These are phyloP conservation scores for Keqinozyma sinolaborantium DNA, from an alignment of 1,139 yeast species.

Conservation along the genomic window DNA sequence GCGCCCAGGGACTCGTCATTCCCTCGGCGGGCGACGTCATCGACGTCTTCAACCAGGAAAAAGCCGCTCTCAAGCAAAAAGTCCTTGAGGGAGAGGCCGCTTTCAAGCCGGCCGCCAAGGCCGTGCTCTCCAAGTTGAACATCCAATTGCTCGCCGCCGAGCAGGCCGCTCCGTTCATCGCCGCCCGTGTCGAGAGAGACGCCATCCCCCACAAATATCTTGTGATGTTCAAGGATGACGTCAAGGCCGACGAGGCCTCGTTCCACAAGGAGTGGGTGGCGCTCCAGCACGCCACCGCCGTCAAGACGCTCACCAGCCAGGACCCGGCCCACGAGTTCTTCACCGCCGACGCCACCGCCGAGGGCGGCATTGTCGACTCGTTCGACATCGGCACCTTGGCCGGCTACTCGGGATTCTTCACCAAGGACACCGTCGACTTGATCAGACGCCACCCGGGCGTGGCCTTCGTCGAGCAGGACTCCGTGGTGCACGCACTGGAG, in stretches of 20 bases:
- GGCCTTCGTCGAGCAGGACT: slow-evolving; percentile 35
- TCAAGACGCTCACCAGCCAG: slow-evolving; percentile 15
- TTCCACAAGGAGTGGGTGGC: slow-evolving; percentile 66
- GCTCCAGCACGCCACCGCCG: slow-evolving; percentile 37
- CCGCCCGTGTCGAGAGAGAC: slow-evolving; percentile 10
- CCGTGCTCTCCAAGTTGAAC: slow-evolving; percentile 8
- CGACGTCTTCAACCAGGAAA: slow-evolving; percentile 23
- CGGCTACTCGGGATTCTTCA: slow-evolving; percentile 35
- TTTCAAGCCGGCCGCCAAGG: slow-evolving; percentile 5
- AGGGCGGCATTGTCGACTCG: slow-evolving; percentile 59
- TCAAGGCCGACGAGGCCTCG: slow-evolving; percentile 25
- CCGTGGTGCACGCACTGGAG: slow-evolving; percentile 28
- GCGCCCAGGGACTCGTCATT: slow-evolving; percentile 63
- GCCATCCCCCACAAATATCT: slow-evolving; percentile 51
- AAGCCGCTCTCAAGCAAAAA: slow-evolving; percentile 2
- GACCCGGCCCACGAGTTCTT: slow-evolving; percentile 34
- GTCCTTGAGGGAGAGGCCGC: slow-evolving; percentile 4
- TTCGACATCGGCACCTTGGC: slow-evolving; percentile 23
- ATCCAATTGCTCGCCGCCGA: slow-evolving; percentile 9
- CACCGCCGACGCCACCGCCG: slow-evolving; percentile 24
- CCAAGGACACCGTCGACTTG: slow-evolving; percentile 21
- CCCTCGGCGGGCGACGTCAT: slow-evolving; percentile 50
- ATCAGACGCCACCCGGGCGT: slow-evolving; percentile 27
- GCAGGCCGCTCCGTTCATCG: slow-evolving; percentile 13
- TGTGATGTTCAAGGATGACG: slow-evolving; percentile 30